Percentiles rank a stretch among this genome's conserved stretches.
phyloP scores from a whole-genome alignment of 2,329 filamentous ascomycete species.

The Nemania sp. region DNA sequence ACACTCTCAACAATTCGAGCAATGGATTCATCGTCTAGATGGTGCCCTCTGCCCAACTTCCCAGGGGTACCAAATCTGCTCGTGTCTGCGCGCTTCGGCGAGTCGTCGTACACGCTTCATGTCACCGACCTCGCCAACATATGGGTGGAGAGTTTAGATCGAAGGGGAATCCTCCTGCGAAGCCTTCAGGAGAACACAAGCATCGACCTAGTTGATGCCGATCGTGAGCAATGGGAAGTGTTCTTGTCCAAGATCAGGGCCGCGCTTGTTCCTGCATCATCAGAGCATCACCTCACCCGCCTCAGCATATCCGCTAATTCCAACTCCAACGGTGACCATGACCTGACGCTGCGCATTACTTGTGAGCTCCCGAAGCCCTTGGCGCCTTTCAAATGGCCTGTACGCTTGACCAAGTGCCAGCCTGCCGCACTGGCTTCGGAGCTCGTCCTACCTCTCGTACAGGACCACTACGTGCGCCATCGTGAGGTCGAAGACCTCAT shows the following conservation, averaged over 20 bases:
- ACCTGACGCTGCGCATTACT: slow-evolving; percentile 59
- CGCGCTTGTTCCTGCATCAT: slow-evolving; percentile 53
- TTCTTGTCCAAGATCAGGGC: slow-evolving; percentile 66
- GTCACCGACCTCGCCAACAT: slow-evolving; percentile 74
- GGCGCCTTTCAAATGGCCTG: slow-evolving; percentile 66
- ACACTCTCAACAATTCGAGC: background rate
- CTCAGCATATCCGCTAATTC: slow-evolving; percentile 48
- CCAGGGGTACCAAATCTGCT: slow-evolving; percentile 63
- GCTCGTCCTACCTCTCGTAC: slow-evolving; percentile 57
- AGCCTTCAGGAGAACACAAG: slow-evolving; percentile 67
- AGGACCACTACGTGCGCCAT: slow-evolving; percentile 48
- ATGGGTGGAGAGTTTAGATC: slow-evolving; percentile 71
- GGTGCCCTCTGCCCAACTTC: slow-evolving; percentile 54
- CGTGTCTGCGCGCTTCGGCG: slow-evolving; percentile 60
- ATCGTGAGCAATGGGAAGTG: slow-evolving; percentile 67
- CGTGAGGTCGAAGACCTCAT: slow-evolving; percentile 51
- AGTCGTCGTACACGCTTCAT: slow-evolving; percentile 64
- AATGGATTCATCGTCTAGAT: slow-evolving; percentile 43
- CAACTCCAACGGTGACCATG: slow-evolving; percentile 40
- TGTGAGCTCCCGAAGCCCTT: slow-evolving; percentile 67
- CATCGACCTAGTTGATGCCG: slow-evolving; percentile 72
- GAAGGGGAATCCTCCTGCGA: slow-evolving; percentile 64
- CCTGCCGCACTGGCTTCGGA: slow-evolving; percentile 50
- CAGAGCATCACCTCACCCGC: slow-evolving; percentile 50
- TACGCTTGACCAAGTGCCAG: slow-evolving; percentile 57